phyloP scores from a whole-genome alignment of 306 rosid species.

The Quercus alba region DNA sequence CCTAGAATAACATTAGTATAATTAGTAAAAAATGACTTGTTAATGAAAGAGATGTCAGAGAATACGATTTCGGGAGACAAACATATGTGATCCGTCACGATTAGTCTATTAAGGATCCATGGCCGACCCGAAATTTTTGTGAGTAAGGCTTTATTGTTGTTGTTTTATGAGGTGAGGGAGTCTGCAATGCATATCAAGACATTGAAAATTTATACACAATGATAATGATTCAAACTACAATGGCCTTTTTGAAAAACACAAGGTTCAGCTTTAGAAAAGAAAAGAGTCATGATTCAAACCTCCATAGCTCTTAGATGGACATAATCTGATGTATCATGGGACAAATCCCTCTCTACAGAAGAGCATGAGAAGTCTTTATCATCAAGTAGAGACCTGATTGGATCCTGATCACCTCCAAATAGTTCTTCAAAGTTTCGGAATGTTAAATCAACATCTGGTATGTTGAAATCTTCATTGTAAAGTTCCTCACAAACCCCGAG shows the following conservation, averaged over 20 bases:
- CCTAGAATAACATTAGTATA: too few species aligned
- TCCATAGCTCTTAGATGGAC: constrained; percentile 40
- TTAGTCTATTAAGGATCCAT: too few species aligned
- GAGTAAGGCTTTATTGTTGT: too few species aligned
- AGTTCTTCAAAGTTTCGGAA: constrained; percentile 73
- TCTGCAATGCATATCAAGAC: background rate
- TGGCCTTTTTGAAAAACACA: background rate
- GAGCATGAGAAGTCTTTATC: constrained; percentile 51
- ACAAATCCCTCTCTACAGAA: constrained; percentile 52
- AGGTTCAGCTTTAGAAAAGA: background rate
- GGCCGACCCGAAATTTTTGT: too few species aligned
- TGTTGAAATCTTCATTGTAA: constrained; percentile 62
- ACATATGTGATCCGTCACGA: too few species aligned
- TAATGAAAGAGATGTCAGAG: too few species aligned
- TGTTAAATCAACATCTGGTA: constrained; percentile 86
- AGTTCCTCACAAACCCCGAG: constrained; percentile 87
- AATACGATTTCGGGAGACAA: too few species aligned
- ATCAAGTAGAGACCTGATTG: constrained; percentile 34
- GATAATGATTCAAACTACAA: background rate
- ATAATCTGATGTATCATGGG: constrained; percentile 46
- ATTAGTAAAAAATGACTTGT: too few species aligned
- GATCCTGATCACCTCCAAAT: constrained; percentile 78
- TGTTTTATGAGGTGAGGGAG: background rate
- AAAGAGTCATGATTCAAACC: constrained; percentile 38
- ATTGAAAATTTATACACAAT: background rate